Conservation (phyloP, 2,329 filamentous ascomycete genomes). For the Arthrobotrys entomopaga region DNA sequence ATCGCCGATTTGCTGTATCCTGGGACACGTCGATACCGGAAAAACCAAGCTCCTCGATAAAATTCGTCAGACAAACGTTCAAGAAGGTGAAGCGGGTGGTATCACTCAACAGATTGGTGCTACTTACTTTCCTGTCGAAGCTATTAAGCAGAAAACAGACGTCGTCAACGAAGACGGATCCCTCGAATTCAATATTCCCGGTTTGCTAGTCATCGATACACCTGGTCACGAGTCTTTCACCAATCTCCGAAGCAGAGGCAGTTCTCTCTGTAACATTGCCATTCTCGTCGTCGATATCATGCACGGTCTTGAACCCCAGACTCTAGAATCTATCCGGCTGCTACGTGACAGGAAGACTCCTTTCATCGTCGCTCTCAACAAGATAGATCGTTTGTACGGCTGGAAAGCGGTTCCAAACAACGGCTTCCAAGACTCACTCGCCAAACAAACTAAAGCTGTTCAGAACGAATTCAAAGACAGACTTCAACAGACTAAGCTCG, state of each 20-base stretch:
- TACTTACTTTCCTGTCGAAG: conserved; percentile 97
- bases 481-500: conserved; percentile 88
- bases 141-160: conserved; percentile 87
- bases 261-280: conserved; percentile 98
- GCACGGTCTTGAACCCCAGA: conserved; percentile 98
- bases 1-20: conserved; percentile 98
- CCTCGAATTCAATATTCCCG: conserved; percentile 97
- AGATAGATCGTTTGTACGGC: conserved; percentile 98
- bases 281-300: conserved; percentile 99
- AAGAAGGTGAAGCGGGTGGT: conserved; percentile 98
- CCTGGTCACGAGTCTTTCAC: conserved; percentile 99
- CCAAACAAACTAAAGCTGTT: conserved; percentile 88
- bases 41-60: conserved; percentile 99
- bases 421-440: conserved; percentile 91
- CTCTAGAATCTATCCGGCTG: conserved; percentile 94
- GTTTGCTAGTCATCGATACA: conserved; percentile 95
- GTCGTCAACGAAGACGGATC: conserved; percentile 90
- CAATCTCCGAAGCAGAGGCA: conserved; percentile 94
- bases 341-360: conserved; percentile 93
- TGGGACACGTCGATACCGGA: conserved; percentile 99
- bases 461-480: conserved; percentile 94
- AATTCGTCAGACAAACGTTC: conserved; percentile 97
- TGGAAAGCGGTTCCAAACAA: conserved; percentile 99
- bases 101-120: conserved; percentile 99
- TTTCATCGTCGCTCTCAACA: conserved; percentile 98